Evolutionary conservation across 1,139 yeast species (phyloP).

Genomic region (Taphrina wiesneri): DNA sequence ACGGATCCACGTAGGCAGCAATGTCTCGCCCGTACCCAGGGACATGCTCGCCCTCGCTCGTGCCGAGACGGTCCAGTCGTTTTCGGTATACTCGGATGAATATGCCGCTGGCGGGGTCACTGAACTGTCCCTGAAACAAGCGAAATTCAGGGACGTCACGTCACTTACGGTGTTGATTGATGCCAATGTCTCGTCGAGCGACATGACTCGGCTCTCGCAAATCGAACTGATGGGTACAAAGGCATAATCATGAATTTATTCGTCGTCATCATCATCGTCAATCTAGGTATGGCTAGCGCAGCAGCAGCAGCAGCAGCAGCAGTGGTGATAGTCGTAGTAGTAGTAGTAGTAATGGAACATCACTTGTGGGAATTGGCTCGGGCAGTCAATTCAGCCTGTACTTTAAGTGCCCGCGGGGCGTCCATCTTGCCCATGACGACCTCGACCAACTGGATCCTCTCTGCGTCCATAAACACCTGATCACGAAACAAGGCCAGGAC

Average conservation of each 20-base stretch:
- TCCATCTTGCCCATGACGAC: constrained; percentile 60
- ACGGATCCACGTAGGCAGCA: constrained; percentile 16
- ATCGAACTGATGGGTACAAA: constrained; percentile 13
- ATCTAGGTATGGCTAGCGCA: no score
- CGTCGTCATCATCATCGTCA: no score
- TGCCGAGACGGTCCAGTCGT: constrained; percentile 28
- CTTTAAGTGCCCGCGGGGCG: constrained; percentile 58
- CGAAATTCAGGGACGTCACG: constrained; percentile 12
- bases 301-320: no score
- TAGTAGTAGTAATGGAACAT: background rate
- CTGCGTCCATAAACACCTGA: constrained; percentile 44
- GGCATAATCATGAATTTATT: background rate
- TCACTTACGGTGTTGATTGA: constrained; percentile 16
- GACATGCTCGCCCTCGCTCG: constrained; percentile 23
- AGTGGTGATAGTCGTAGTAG: no score
- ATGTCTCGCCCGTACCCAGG: background rate
- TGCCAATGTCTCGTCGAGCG: background rate
- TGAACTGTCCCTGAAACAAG: constrained; percentile 9
- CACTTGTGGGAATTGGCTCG: constrained; percentile 36
- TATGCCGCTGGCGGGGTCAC: background rate
- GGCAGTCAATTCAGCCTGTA: constrained; percentile 40
- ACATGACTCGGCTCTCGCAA: constrained; percentile 7
- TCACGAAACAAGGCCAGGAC: constrained; percentile 48
- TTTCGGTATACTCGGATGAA: constrained; percentile 23
- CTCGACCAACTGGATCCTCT: constrained; percentile 58